Evolutionary conservation across 306 rosid genomes (phyloP), one percentile per base, ranked within the genome.

Genomic region (Quercus berberidifolia): DNA sequence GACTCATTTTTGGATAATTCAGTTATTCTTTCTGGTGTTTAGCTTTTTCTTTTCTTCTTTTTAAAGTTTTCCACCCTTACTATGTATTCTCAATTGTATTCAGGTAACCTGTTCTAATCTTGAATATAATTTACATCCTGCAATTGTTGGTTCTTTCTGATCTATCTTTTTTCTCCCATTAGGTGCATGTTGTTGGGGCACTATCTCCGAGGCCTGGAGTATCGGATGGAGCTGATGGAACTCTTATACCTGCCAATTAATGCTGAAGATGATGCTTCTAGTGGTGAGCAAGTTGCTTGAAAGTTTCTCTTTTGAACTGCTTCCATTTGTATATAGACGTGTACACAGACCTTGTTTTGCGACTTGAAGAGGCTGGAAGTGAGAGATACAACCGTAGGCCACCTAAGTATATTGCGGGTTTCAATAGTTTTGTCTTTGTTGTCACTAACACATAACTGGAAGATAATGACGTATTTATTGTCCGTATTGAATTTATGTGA

Each of bases 171-270:
- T 28, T 70, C 7, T 1, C 51, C 7, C 49, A 35, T 3, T 75
- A 95, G 99, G 99, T 92, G 98, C 87, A 91, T 92, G 99, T 77
- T 95, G 26, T 75, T 95, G 85, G 99, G 99, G 76, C 98, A 95
- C 89, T 79, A 90, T 85, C 88, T 92, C 26, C 89, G 92, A 83
- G 99, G 98, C 71, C 98, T 92, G 2, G 98, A 95, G 87, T 92
- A 89, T 76, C 91, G 97, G 78, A 78, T 91, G 90, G 92, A 92
- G 85, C 89, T 95, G 78, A 88, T 69, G 77, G 87, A 95, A 75
- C 87, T 95, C 74, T 86, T 95, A 33, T 79, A 92, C 78, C 83
- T 90, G 73, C 80, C 92, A 51, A 87, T 65, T 20, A 83, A 85
- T 49, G 63, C 79, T 77, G 91, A 86, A 78, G 80, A 74, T 76